phyloP scores from a whole-genome alignment of 306 rosid genomes.

The Notholithocarpus densiflorus region DNA sequence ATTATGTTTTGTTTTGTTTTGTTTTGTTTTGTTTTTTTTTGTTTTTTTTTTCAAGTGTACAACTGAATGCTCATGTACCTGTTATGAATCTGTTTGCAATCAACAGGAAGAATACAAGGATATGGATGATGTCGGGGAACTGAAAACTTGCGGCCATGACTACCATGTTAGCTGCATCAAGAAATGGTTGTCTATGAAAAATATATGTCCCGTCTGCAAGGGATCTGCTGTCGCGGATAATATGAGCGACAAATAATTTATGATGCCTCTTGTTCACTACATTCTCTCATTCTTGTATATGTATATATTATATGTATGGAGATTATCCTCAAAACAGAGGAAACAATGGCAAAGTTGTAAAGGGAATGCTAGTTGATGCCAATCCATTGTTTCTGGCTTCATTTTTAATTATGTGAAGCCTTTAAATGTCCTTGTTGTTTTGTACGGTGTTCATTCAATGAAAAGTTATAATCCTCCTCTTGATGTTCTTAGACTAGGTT shows the following conservation, averaged over 20 bases:
- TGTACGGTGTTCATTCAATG: background rate
- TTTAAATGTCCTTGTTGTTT: slow-evolving; percentile 1
- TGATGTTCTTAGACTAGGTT: background rate
- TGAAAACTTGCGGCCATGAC: slow-evolving; percentile 71
- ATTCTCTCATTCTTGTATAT: slow-evolving; percentile 35
- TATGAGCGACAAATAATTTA: slow-evolving; percentile 44
- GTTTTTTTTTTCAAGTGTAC: too few relatives aligned
- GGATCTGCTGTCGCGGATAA: slow-evolving; percentile 49
- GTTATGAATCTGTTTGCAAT: slow-evolving; percentile 7
- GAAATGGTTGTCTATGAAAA: slow-evolving; percentile 80
- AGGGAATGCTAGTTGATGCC: slow-evolving; percentile 30
- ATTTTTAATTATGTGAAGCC: slow-evolving; percentile 45
- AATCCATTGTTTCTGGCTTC: slow-evolving; percentile 49
- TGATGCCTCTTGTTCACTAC: background rate
- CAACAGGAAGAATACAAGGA: slow-evolving; percentile 79
- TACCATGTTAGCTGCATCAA: slow-evolving; percentile 79
- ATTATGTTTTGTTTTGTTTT: background rate
- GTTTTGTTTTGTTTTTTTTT: too few relatives aligned
- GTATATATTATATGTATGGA: slow-evolving; percentile 26
- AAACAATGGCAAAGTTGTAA: slow-evolving; percentile 27
- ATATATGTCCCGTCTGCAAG: slow-evolving; percentile 78
- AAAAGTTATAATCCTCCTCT: background rate
- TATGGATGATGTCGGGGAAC: slow-evolving; percentile 74
- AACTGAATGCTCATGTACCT: background rate
- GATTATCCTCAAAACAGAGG: slow-evolving; percentile 43